Base-by-base conservation (phyloP, 352 stramenopile species). In the Pythium apleroticum region DNA sequence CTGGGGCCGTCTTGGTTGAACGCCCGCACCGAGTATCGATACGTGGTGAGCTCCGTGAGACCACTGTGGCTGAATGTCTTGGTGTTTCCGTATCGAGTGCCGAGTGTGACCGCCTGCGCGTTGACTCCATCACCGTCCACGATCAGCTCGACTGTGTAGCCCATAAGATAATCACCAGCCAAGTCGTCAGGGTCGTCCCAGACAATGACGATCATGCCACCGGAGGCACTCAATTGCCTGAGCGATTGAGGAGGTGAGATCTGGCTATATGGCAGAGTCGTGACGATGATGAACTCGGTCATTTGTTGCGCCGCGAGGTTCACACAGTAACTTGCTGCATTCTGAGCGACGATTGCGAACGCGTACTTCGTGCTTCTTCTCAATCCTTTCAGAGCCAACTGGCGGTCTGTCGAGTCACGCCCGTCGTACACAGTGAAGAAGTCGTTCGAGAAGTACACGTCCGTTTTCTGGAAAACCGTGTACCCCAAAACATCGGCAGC, bases 391-490 rank as follows among this genome's bases (percentile, higher is more conserved):
- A 78, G 22, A 24, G 55, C 57, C 0, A 77, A 33, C 8, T 65
- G 60, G 9, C 61, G 68, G 3, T 50, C 54, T 0, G 48, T 69
- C 10, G 73, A 84, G 28, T 87, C 68, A 59, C 82, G 73, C 0
- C 78, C 77, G 28, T 90, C 75, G 53, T 90, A 90, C 24, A 87
- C 65, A 2, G 63, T 72, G 20, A 84, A 84, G 19, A 73, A 80
- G 2, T 46, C 50, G 10, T 72, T 62, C 2, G 60, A 53, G 8
- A 70, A 35, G 7, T 67, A 45, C 22, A 68, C 28, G 22, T 69
- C 57, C 3, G 17, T 66, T 55, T 69, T 68, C 48, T 88, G 77
- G 46, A 77, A 88, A 2, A 90, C 68, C 15, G 74, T 74, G 52
- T 92, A 89, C 0, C 76, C 78, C 3, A 88, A 52, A 5, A 84